Base-by-base conservation (phyloP, 2,329 filamentous ascomycete species). In the Aulographum hederae region DNA sequence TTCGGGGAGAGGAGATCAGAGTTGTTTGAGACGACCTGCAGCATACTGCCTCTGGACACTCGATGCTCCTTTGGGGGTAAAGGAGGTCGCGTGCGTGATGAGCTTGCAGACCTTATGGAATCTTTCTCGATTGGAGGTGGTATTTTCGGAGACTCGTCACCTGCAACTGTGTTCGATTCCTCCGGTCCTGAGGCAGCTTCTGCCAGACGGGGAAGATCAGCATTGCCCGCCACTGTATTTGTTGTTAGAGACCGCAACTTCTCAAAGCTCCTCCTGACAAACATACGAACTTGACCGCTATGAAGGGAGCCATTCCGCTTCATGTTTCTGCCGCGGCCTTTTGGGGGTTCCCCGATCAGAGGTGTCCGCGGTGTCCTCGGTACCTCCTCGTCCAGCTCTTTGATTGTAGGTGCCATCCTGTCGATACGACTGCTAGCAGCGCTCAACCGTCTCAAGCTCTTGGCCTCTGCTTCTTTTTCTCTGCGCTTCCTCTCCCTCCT, bases 51-150 rank as follows among this genome's bases (percentile, higher is more conserved):
- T 37, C 81, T 66, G 41, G 79, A 78, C 42, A 77, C 65, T 36
- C 78, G 72, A 39, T 72, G 73, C 41, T 94, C 85, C 50, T 94
- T 94, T 2, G 86, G 84, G 26, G 86, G 86, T 6, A 78, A 80
- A 26, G 80, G 63, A 4, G 85, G 76, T 30, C 80, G 73, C 37
- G 78, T 73, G 37, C 77, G 64, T 18, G 81, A 84, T 10, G 82
- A 82, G 44, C 79, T 84, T 15, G 67, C 67, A 13, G 78, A 85
- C 20, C 80, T 69, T 32, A 78, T 61, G 4, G 74, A 76, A 46
- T 82, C 75, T 47, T 86, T 86, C 45, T 89, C 79, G 32, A 86
- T 61, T 0, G 81, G 78, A 2, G 72, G 72, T 4, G 79, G 79
- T 14, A 66, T 73, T 35, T 8, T 25, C 21, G 21, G 21, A n/a